Conservation (phyloP, 1,139 yeast genomes). For the Yamadazyma triangularis region DNA sequence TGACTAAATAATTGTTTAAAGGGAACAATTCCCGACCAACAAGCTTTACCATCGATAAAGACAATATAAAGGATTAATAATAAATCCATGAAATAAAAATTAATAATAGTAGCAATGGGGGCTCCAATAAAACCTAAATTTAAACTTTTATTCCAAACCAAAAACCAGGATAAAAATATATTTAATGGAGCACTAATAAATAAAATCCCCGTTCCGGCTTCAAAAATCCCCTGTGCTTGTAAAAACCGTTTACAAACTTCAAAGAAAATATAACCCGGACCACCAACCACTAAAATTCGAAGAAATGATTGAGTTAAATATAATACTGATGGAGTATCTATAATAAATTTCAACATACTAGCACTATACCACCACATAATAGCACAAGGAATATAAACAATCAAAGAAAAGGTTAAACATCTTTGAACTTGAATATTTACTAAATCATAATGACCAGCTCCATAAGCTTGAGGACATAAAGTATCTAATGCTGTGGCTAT, state of each 20-base stretch:
- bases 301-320: constrained; percentile 60
- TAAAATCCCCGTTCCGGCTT: constrained; percentile 79
- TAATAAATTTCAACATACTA: constrained; percentile 43
- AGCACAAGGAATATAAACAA: constrained; percentile 57
- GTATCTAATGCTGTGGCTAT: constrained; percentile 86
- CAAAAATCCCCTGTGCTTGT: constrained; percentile 91
- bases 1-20: constrained; percentile 45
- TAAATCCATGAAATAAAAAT: constrained; percentile 65
- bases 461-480: constrained; percentile 79
- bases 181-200: constrained; percentile 79
- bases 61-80: constrained; percentile 51
- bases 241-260: constrained; percentile 79
- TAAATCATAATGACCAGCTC: constrained; percentile 57
- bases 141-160: constrained; percentile 65
- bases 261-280: constrained; percentile 80
- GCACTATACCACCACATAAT: constrained; percentile 66
- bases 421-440: constrained; percentile 66
- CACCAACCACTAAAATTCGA: constrained; percentile 64
- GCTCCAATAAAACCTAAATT: constrained; percentile 71
- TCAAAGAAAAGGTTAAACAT: constrained; percentile 54
- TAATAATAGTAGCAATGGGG: constrained; percentile 65
- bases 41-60: constrained; percentile 59
- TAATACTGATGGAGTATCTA: constrained; percentile 61
- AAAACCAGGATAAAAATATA: constrained; percentile 61
- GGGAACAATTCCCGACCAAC: constrained; percentile 63